phyloP scores from a whole-genome alignment of 2,329 filamentous ascomycete genomes.

The Diaporthe sp. region DNA sequence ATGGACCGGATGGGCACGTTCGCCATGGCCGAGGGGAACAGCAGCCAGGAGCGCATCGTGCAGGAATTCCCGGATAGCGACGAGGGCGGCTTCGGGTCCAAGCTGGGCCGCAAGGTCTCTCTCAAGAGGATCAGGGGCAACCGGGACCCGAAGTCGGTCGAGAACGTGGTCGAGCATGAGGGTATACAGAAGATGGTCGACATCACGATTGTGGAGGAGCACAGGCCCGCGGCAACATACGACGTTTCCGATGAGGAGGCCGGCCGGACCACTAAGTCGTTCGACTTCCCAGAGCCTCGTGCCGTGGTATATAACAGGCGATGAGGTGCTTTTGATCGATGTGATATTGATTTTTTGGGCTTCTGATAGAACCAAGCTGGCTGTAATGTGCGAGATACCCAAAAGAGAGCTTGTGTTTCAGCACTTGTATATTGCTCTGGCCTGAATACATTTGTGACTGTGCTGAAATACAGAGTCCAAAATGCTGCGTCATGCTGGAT shows the following conservation, averaged over 20 bases:
- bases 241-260: slow-evolving; percentile 17
- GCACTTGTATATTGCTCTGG: not conserved
- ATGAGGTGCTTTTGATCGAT: not conserved
- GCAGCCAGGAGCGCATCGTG: slow-evolving; percentile 31
- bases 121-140: not conserved
- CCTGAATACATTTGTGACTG: not conserved
- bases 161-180: not conserved
- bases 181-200: slow-evolving; percentile 35
- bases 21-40: slow-evolving; percentile 23
- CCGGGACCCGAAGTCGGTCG: not conserved
- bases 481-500: not conserved
- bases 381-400: slow-evolving; percentile 22
- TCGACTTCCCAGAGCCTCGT: slow-evolving; percentile 16
- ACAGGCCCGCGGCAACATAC: not conserved
- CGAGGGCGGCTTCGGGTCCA: slow-evolving; percentile 13
- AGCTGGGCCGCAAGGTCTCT: slow-evolving; percentile 14
- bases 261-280: slow-evolving; percentile 1
- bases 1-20: slow-evolving; percentile 26
- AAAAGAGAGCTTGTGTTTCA: not conserved
- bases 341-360: not conserved
- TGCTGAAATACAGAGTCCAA: too few relatives aligned
- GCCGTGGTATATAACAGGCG: not conserved
- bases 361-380: not conserved
- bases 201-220: slow-evolving; percentile 36
- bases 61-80: not conserved